These are phyloP conservation scores for Schizosaccharomyces osmophilus DNA, from an alignment of 805 yeast genomes.

Conservation along the genomic window DNA sequence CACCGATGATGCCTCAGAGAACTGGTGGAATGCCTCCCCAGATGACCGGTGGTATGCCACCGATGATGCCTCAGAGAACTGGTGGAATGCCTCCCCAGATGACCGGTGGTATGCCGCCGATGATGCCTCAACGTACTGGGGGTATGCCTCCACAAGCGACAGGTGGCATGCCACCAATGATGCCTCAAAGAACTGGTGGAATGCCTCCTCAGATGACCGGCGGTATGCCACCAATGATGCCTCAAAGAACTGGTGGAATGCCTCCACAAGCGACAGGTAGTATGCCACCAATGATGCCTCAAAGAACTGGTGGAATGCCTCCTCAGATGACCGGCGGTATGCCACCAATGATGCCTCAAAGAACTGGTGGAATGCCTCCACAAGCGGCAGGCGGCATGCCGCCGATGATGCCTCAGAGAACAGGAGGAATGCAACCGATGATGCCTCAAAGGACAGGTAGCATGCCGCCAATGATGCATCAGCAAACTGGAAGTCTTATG, in stretches of 20 bases:
- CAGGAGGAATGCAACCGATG: background rate
- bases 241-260: background rate
- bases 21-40: slow-evolving; percentile 12
- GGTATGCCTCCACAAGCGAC: background rate
- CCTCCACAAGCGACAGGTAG: no score
- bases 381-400: background rate
- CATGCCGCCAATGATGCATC: slow-evolving; percentile 21
- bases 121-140: background rate
- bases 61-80: background rate
- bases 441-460: slow-evolving; percentile 18
- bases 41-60: slow-evolving; percentile 7
- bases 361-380: background rate
- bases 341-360: background rate
- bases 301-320: background rate
- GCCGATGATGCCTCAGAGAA: background rate
- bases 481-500: slow-evolving; percentile 35
- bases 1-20: background rate
- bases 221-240: background rate
- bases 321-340: background rate
- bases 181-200: background rate
- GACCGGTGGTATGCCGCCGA: background rate
- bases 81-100: no score
- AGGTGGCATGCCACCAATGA: background rate
- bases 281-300: background rate
- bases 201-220: background rate